phyloP scores from a whole-genome alignment of 768 basidiomycete genomes.

The Phaffia tasmanica region DNA sequence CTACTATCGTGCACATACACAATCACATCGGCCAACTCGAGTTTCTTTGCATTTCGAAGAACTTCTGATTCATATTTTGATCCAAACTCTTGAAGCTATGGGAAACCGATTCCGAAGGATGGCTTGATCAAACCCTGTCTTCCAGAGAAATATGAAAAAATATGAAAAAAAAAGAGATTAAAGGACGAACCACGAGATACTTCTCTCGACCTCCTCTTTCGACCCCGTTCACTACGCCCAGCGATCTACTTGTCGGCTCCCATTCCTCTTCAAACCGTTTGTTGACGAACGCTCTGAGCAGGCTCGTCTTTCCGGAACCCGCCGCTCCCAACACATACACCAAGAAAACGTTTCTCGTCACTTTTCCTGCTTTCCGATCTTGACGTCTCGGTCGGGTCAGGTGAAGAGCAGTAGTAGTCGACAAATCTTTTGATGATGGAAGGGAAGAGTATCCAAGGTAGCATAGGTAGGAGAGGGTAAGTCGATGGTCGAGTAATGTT shows the following conservation, averaged over 20 bases:
- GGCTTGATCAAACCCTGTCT: background rate
- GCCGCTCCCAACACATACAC: conserved; percentile 88
- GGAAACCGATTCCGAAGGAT: background rate
- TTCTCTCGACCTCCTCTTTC: conserved; percentile 91
- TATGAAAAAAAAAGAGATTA: background rate
- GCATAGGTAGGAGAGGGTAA: conserved; percentile 84
- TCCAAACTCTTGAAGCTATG: conserved; percentile 90
- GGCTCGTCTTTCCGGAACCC: conserved; percentile 84
- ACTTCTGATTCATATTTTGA: conserved; percentile 88
- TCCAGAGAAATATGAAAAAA: background rate
- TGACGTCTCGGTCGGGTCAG: conserved; percentile 72
- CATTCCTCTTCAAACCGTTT: conserved; percentile 62
- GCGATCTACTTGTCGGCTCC: conserved; percentile 78
- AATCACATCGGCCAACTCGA: conserved; percentile 84
- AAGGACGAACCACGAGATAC: conserved; percentile 73
- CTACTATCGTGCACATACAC: conserved; percentile 94
- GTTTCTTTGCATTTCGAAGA: conserved; percentile 76
- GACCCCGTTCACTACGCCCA: conserved; percentile 87
- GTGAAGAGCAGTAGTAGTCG: conserved; percentile 65
- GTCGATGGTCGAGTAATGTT: conserved; percentile 83
- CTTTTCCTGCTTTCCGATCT: conserved; percentile 76
- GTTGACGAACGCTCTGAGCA: conserved; percentile 73
- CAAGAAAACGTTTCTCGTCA: conserved; percentile 79
- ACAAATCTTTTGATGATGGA: conserved; percentile 34
- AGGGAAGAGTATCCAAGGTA: conserved; percentile 65